Evolutionary conservation across 805 yeast species (phyloP).

Genomic region (Metschnikowia hibisci): DNA sequence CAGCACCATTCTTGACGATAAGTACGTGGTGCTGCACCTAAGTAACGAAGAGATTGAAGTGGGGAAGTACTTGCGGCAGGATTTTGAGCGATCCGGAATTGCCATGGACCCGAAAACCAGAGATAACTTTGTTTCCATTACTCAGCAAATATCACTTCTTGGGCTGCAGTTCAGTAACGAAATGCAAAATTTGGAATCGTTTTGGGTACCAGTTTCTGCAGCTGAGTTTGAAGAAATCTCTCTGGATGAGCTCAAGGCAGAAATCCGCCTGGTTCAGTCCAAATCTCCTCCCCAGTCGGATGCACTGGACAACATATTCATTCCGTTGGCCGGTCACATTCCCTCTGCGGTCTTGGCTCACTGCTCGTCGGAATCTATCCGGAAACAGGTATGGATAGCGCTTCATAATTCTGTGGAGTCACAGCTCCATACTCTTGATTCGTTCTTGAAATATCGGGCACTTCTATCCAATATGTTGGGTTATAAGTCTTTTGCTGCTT

Average conservation of each 20-base stretch:
- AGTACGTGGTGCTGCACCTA: conserved; percentile 30
- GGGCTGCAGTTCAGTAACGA: conserved; percentile 74
- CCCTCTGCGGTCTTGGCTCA: conserved; percentile 63
- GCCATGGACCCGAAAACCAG: conserved; percentile 66
- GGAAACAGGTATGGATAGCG: conserved; percentile 72
- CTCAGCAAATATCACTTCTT: conserved; percentile 72
- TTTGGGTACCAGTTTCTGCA: conserved; percentile 34
- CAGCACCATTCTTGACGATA: conserved; percentile 44
- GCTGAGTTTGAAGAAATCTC: conserved; percentile 29
- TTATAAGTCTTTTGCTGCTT: conserved; percentile 63
- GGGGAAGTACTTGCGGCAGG: conserved; percentile 73
- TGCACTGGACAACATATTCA: conserved; percentile 6
- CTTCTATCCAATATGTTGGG: conserved; percentile 72
- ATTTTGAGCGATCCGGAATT: conserved; percentile 88
- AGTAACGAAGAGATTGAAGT: conserved; percentile 75
- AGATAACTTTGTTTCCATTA: conserved; percentile 66
- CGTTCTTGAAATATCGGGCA: conserved; percentile 62
- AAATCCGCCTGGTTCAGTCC: conserved; percentile 26
- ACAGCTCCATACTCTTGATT: conserved; percentile 59
- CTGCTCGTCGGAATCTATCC: conserved; percentile 51
- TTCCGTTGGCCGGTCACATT: conserved; percentile 51
- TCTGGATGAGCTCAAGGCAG: conserved; percentile 20
- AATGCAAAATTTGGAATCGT: conserved; percentile 31
- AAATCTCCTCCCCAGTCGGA: conserved; percentile 16
- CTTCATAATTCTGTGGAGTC: conserved; percentile 60